These are phyloP conservation scores for Sisymbrium altissimum DNA, from an alignment of 345 rosid genomes.

Conservation along the genomic window DNA sequence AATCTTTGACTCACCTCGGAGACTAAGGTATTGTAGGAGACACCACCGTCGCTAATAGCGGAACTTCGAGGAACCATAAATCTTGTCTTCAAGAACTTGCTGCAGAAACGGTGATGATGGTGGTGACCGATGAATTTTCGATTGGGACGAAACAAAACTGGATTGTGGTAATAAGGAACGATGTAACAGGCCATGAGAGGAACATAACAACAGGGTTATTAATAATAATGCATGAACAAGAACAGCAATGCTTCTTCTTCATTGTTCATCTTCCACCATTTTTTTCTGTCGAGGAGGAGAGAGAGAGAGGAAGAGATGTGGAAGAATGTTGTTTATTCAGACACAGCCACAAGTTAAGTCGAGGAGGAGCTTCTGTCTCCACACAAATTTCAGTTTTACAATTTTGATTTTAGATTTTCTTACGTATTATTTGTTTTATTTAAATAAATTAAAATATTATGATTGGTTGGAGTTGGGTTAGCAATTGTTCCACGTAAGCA, in stretches of 20 bases:
- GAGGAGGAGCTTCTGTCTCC: conserved; percentile 34
- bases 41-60: conserved; percentile 26
- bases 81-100: conserved; percentile 30
- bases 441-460: no score
- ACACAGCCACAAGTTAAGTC: conserved; percentile 29
- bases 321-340: conserved; percentile 24
- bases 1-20: conserved; percentile 49
- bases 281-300: conserved; percentile 2
- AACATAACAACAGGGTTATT: conserved; percentile 40
- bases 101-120: neutral
- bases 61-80: conserved; percentile 32
- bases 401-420: conserved; percentile 4
- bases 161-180: conserved; percentile 34
- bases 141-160: conserved; percentile 38
- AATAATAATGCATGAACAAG: conserved; percentile 18
- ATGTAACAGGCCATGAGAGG: conserved; percentile 74
- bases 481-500: neutral
- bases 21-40: conserved; percentile 52
- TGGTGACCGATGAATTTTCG: conserved; percentile 16
- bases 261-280: conserved; percentile 46
- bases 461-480: neutral
- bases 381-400: conserved; percentile 12
- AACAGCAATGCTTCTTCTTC: conserved; percentile 41
- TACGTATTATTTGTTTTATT: neutral
- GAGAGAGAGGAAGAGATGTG: conserved; percentile 24